Conservation (phyloP, 2,329 filamentous ascomycete species). For the Trichoderma pleuroti region DNA sequence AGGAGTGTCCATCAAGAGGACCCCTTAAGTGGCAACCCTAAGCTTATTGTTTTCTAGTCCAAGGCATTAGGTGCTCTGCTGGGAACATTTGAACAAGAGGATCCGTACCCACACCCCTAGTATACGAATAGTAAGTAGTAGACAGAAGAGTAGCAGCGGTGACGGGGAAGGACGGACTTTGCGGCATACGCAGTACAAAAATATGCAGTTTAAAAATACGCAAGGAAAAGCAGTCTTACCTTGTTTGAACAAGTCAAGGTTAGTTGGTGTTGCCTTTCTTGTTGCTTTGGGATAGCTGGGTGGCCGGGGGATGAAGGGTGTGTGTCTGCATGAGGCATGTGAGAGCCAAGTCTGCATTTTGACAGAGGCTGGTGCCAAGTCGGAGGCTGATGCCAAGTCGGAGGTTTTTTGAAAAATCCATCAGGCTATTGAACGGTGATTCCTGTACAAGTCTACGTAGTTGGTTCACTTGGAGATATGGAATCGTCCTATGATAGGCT, state of each 20-base stretch:
- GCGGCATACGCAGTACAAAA: neutral
- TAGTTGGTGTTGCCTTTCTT: neutral
- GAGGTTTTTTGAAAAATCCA: neutral
- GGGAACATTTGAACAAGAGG: neutral
- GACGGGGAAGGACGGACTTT: neutral
- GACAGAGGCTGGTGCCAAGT: constrained; percentile 1
- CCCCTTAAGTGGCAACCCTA: constrained; percentile 5
- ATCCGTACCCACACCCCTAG: neutral
- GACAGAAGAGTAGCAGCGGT: neutral
- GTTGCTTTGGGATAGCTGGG: neutral
- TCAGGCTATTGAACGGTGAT: neutral
- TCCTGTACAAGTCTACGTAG: neutral
- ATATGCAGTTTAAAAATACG: neutral
- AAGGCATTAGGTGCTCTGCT: neutral
- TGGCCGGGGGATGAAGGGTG: neutral
- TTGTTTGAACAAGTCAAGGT: neutral
- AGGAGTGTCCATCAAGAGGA: neutral
- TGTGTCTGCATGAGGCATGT: neutral
- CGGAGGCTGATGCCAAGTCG: constrained; percentile 2
- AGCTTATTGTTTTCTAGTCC: neutral
- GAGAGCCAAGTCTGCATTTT: neutral
- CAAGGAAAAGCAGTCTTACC: neutral
- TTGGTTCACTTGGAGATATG: neutral
- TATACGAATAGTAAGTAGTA: neutral
- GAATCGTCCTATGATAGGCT: neutral